phyloP scores from a whole-genome alignment of 345 rosid species.

The Psidium guajava region DNA sequence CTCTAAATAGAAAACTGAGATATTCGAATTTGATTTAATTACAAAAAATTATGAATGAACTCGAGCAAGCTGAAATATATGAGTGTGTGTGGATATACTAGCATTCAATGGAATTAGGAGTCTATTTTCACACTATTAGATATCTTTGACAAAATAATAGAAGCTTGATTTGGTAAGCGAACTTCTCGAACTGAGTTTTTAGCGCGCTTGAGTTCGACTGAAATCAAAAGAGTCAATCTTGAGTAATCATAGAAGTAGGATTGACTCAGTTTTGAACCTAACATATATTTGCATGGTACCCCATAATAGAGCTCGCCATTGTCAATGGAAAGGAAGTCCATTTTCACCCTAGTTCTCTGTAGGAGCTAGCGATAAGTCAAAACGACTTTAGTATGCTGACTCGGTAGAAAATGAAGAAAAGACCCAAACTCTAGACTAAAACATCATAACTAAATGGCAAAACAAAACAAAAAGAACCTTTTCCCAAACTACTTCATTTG shows the following conservation, averaged over 20 bases:
- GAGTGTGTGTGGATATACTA: background rate
- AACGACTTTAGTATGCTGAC: too few relatives aligned
- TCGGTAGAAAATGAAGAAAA: too few relatives aligned
- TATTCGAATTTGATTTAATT: background rate
- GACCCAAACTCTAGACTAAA: too few relatives aligned
- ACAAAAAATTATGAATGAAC: background rate
- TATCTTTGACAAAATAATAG: background rate
- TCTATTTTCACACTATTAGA: background rate
- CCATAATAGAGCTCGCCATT: background rate
- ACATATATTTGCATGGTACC: background rate
- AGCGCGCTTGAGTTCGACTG: background rate
- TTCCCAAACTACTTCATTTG: too few relatives aligned
- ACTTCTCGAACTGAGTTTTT: background rate
- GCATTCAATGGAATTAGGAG: background rate
- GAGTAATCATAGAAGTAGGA: background rate
- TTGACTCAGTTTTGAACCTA: background rate
- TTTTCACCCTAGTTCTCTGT: background rate
- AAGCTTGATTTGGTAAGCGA: background rate
- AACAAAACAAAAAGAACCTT: too few relatives aligned
- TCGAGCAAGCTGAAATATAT: background rate
- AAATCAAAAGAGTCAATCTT: background rate
- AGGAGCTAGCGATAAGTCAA: background rate
- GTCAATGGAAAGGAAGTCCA: background rate
- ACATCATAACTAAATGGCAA: too few relatives aligned
- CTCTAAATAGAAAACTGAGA: background rate